Conservation (phyloP, 345 rosid genomes). For the Luvunga scandens region DNA sequence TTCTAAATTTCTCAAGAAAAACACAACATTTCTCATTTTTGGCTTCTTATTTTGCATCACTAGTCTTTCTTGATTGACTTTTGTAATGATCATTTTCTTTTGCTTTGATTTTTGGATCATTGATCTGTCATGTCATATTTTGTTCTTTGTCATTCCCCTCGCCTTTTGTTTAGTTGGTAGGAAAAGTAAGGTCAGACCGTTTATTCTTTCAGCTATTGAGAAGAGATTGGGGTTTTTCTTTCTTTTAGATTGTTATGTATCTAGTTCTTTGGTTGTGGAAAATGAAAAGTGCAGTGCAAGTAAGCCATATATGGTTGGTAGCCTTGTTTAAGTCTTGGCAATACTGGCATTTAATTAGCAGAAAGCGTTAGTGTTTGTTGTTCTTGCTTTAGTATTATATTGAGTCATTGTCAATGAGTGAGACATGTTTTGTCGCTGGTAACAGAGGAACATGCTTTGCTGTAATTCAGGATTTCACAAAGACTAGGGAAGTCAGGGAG, state of each 20-base stretch:
- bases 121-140: not conserved
- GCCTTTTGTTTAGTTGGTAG: not conserved
- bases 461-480: constrained; percentile 56
- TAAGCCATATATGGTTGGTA: not conserved
- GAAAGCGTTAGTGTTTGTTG: not conserved
- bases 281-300: not conserved
- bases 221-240: not conserved
- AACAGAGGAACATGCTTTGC: constrained; percentile 15
- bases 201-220: not conserved
- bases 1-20: not conserved
- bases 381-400: not conserved
- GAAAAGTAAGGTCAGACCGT: not conserved
- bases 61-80: not conserved
- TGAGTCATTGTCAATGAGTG: not conserved
- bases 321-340: not conserved
- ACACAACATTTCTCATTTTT: not conserved
- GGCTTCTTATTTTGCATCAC: not conserved
- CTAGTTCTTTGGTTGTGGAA: not conserved
- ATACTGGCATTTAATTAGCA: not conserved
- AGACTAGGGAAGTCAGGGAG: constrained; percentile 80
- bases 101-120: constrained; percentile 1
- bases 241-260: not conserved
- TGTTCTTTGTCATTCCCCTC: not conserved
- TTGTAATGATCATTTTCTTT: not conserved
- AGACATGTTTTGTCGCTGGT: constrained; percentile 7